A percentile compares a stretch with the other conserved stretches of the same genome.
These are phyloP conservation scores for Sordariomycetes sp. DNA, from an alignment of 2,329 filamentous ascomycete species.

Conservation along the genomic window DNA sequence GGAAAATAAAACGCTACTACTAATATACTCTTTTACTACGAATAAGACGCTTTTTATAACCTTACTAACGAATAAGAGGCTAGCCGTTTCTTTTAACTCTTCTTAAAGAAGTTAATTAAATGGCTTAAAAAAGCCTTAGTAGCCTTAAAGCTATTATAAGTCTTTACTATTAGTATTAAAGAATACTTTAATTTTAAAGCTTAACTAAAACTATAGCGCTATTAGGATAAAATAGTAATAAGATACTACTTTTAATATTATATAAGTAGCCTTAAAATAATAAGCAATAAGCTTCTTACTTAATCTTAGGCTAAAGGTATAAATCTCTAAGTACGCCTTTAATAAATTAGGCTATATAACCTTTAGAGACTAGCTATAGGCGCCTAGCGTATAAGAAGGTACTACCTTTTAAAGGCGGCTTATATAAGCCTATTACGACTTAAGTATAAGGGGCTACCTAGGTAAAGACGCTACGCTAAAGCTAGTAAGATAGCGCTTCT, in stretches of 20 bases:
- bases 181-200: not conserved
- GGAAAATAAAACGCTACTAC: not conserved
- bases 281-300: not conserved
- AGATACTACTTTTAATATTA: no score
- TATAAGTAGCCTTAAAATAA: not conserved
- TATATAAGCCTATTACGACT: not conserved
- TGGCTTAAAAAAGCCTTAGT: not conserved
- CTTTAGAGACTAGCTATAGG: not conserved
- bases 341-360: no score
- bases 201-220: not conserved
- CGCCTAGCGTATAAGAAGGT: no score
- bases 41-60: not conserved
- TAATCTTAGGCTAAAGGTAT: not conserved
- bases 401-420: no score
- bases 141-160: not conserved
- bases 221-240: not conserved
- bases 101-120: not conserved
- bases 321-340: no score
- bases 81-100: not conserved
- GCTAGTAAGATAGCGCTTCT: not conserved
- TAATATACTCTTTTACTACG: not conserved
- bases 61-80: constrained; percentile 7
- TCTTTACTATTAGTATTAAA: no score
- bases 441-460: not conserved
- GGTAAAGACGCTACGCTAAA: not conserved